Evolutionary conservation across 805 yeast genomes (phyloP).

Genomic region (Yamadazyma endophytica): DNA sequence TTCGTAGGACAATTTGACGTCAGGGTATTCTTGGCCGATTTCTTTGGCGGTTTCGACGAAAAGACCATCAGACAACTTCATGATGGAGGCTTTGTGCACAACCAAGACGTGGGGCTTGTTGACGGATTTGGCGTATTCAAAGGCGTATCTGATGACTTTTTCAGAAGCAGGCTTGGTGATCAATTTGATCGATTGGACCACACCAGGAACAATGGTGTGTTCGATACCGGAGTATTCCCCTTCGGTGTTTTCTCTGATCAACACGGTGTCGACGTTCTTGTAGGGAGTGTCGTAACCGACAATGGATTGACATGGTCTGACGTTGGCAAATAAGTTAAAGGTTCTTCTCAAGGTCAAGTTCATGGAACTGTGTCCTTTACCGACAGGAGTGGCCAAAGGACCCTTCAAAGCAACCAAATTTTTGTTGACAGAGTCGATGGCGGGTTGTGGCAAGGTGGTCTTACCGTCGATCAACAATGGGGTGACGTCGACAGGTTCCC

Average conservation of each 20-base stretch:
- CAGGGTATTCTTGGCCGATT: slow-evolving; percentile 89
- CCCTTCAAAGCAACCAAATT: slow-evolving; percentile 97
- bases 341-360: slow-evolving; percentile 97
- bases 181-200: slow-evolving; percentile 94
- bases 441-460: slow-evolving; percentile 89
- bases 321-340: slow-evolving; percentile 92
- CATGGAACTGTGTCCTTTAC: slow-evolving; percentile 73
- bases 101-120: slow-evolving; percentile 86
- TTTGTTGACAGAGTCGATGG: slow-evolving; percentile 87
- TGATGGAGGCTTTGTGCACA: slow-evolving; percentile 97
- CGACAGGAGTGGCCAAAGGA: slow-evolving; percentile 85
- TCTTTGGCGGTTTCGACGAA: slow-evolving; percentile 90
- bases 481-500: slow-evolving; percentile 60
- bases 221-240: slow-evolving; percentile 99
- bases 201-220: slow-evolving; percentile 97
- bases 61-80: slow-evolving; percentile 97
- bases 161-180: slow-evolving; percentile 96
- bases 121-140: slow-evolving; percentile 89
- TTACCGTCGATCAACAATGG: too few relatives aligned
- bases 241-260: slow-evolving; percentile 98
- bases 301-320: slow-evolving; percentile 93
- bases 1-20: slow-evolving; percentile 76
- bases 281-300: slow-evolving; percentile 92
- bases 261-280: slow-evolving; percentile 84
- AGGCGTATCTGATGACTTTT: slow-evolving; percentile 94